These are phyloP conservation scores for Perkinsus marinus DNA, from an alignment of 169 alveolate genomes.

Conservation along the genomic window DNA sequence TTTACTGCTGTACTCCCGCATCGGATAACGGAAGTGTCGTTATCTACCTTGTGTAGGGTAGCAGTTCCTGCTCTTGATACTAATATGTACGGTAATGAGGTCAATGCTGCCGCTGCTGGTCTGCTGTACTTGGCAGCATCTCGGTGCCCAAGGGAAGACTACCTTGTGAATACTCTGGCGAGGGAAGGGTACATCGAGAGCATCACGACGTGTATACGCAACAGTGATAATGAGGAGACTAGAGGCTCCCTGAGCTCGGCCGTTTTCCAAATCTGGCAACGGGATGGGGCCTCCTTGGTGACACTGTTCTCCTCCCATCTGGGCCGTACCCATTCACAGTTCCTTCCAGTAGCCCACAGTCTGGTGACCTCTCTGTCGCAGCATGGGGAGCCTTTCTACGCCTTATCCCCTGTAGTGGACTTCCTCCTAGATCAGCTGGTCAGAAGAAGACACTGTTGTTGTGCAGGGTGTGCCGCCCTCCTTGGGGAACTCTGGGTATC, in stretches of 20 bases:
- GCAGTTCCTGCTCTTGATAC: neutral
- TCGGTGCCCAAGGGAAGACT: neutral
- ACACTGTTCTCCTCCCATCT: neutral
- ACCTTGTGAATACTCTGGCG: neutral
- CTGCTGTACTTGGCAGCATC: neutral
- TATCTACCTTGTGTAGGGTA: neutral
- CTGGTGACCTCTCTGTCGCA: neutral
- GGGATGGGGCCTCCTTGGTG: neutral
- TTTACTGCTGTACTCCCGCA: neutral
- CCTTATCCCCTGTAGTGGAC: neutral
- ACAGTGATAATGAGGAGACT: neutral
- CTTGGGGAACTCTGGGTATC: neutral
- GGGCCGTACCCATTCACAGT: neutral
- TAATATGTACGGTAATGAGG: neutral
- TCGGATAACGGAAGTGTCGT: neutral
- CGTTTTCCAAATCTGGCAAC: neutral
- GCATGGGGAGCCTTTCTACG: neutral
- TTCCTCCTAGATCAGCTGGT: neutral
- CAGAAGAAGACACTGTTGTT: neutral
- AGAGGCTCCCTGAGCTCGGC: neutral
- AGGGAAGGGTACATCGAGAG: neutral
- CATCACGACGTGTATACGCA: neutral
- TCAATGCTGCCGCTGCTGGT: neutral
- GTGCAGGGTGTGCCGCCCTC: neutral
- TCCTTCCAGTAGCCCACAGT: neutral